Conservation (phyloP, 139 green algal species). For the Deuterostichococcus epilithicus region DNA sequence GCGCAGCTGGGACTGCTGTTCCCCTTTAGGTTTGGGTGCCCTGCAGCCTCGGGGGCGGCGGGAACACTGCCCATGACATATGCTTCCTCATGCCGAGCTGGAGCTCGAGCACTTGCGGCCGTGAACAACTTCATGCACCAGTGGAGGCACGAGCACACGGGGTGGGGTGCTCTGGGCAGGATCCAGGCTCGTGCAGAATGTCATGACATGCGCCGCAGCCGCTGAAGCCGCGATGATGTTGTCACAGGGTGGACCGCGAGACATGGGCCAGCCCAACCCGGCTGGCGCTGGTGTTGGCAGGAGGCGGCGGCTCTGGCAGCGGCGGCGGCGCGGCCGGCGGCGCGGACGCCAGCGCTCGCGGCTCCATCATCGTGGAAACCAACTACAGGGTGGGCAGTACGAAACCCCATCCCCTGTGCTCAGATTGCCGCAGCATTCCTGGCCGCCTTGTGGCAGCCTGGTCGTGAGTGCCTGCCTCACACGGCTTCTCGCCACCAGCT, state of each 20-base stretch:
- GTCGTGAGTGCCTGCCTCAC: too few relatives aligned
- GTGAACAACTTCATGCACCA: not conserved
- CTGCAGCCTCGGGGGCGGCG: too few relatives aligned
- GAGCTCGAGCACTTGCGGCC: too few relatives aligned
- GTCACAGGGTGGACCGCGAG: conserved; percentile 11
- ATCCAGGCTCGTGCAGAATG: not conserved
- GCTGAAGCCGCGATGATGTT: not conserved
- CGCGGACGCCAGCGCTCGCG: conserved; percentile 20
- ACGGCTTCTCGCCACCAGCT: too few relatives aligned
- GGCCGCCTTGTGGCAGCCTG: too few relatives aligned
- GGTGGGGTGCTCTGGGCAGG: not conserved
- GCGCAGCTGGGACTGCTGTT: conserved; percentile 73
- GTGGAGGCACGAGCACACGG: not conserved
- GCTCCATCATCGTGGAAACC: conserved; percentile 81
- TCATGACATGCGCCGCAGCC: conserved; percentile 1
- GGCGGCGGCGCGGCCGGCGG: not conserved
- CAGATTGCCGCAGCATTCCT: too few relatives aligned
- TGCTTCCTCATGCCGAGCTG: too few relatives aligned
- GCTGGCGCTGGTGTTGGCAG: conserved; percentile 47
- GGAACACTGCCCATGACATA: not conserved
- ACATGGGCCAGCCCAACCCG: conserved; percentile 61
- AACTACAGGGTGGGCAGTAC: conserved; percentile 65
- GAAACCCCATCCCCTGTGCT: too few relatives aligned
- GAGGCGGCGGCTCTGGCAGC: conserved; percentile 1
- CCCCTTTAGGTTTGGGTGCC: conserved; percentile 51